Percentiles rank a stretch among this genome's conserved stretches.
phyloP scores from a whole-genome alignment of 768 basidiomycete genomes.

The Mycena maculata region DNA sequence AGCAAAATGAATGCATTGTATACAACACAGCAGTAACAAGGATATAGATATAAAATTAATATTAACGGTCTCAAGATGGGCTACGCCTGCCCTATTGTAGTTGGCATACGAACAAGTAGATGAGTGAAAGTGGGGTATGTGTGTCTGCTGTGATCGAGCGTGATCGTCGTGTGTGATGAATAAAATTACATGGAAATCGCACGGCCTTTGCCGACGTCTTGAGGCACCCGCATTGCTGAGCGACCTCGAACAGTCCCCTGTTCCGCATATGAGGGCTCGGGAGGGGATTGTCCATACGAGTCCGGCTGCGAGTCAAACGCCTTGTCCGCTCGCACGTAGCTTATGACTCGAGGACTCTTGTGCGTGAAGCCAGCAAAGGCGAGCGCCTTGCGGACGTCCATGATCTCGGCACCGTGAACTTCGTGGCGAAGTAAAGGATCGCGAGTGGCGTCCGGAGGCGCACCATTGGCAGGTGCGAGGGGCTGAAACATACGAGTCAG shows the following conservation, averaged over 20 bases:
- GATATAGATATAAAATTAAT: constrained; percentile 24
- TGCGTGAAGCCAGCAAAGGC: constrained; percentile 94
- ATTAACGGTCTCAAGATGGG: constrained; percentile 29
- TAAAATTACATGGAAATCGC: constrained; percentile 82
- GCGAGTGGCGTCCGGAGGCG: constrained; percentile 83
- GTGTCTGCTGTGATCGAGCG: not conserved
- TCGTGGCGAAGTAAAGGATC: constrained; percentile 91
- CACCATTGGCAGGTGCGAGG: constrained; percentile 89
- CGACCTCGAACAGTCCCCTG: constrained; percentile 70
- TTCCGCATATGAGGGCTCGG: constrained; percentile 41
- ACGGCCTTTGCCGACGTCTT: constrained; percentile 75
- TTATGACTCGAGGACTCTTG: constrained; percentile 85
- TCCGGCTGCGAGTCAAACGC: constrained; percentile 72
- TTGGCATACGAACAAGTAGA: constrained; percentile 8
- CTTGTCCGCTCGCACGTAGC: constrained; percentile 79
- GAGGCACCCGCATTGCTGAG: constrained; percentile 69
- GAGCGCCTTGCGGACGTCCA: constrained; percentile 90
- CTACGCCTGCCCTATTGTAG: not conserved
- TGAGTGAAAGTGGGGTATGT: constrained; percentile 24
- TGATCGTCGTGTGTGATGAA: constrained; percentile 6
- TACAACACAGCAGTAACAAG: not conserved
- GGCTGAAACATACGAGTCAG: constrained; percentile 68
- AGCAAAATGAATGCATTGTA: not conserved
- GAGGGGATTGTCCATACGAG: constrained; percentile 53
- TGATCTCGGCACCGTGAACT: constrained; percentile 85